Conservation (phyloP, 202 grass and related monocot species). For the Elaeis oleifera region DNA sequence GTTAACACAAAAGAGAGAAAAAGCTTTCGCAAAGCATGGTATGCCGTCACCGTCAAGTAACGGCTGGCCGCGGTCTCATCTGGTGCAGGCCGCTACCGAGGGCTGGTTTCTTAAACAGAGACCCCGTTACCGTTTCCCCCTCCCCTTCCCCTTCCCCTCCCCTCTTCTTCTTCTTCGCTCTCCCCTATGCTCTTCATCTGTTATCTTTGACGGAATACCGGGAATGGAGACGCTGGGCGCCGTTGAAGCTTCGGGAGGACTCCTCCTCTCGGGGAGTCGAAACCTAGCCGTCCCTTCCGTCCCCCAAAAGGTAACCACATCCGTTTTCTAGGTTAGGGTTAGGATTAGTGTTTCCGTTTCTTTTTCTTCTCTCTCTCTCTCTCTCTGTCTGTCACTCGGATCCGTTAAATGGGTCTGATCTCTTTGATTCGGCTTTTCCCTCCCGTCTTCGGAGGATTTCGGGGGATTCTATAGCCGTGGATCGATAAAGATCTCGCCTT, state of each 20-base stretch:
- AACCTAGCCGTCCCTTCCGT: not conserved
- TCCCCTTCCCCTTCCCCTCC: not conserved
- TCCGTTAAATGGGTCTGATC: constrained; percentile 5
- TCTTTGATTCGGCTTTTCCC: not conserved
- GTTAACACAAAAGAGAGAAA: too few relatives aligned
- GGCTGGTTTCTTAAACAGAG: not conserved
- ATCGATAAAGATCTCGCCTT: not conserved
- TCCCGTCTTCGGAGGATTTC: constrained; percentile 16
- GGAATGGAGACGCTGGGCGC: not conserved
- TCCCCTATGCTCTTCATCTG: not conserved
- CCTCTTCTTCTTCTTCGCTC: too few relatives aligned
- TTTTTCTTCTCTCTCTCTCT: not conserved
- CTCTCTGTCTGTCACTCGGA: not conserved
- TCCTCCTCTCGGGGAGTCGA: constrained; percentile 14
- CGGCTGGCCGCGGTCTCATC: constrained; percentile 8
- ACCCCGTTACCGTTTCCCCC: constrained; percentile 20
- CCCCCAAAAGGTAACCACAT: constrained; percentile 17
- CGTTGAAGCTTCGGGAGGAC: not conserved
- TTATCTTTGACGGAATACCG: constrained; percentile 13
- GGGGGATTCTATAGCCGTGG: not conserved
- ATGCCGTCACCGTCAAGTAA: constrained; percentile 20
- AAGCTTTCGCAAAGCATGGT: too few relatives aligned
- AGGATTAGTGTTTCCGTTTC: constrained; percentile 11
- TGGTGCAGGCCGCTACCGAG: not conserved
- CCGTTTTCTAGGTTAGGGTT: not conserved